These are phyloP conservation scores for Fusarium concolor DNA, from an alignment of 2,329 filamentous ascomycete species.

Conservation along the genomic window DNA sequence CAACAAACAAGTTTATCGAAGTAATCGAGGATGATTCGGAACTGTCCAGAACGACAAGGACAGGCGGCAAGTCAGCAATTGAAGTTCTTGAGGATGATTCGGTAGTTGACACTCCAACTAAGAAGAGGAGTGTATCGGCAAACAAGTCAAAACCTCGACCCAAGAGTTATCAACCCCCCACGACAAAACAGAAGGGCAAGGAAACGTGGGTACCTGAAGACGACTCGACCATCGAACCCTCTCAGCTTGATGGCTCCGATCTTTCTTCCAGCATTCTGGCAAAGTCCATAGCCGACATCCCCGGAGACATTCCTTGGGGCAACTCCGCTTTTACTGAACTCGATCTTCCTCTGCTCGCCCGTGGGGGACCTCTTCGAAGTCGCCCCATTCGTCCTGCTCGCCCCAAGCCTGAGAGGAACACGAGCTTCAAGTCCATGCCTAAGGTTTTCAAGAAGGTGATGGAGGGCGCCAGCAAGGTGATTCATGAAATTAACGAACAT, in stretches of 20 bases:
- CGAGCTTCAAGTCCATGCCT: conserved; percentile 70
- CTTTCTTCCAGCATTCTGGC: conserved; percentile 54
- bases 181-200: conserved; percentile 44
- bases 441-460: conserved; percentile 74
- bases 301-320: conserved; percentile 70
- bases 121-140: conserved; percentile 46
- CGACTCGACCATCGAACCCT: conserved; percentile 43
- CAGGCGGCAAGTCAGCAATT: conserved; percentile 24
- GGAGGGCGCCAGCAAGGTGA: conserved; percentile 72
- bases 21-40: conserved; percentile 35
- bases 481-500: conserved; percentile 70
- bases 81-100: conserved; percentile 54
- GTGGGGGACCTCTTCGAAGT: conserved; percentile 59
- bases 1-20: conserved; percentile 24
- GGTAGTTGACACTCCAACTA: conserved; percentile 55
- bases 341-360: conserved; percentile 61
- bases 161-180: conserved; percentile 38
- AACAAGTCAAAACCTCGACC: conserved; percentile 44
- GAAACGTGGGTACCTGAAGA: conserved; percentile 49
- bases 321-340: conserved; percentile 75
- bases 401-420: conserved; percentile 63
- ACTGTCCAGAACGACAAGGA: conserved; percentile 32
- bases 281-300: conserved; percentile 67
- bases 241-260: conserved; percentile 48
- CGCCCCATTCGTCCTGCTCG: conserved; percentile 49